Evolutionary conservation across 1,284 basidiomycete genomes (phyloP).

Genomic region (Athelia psychrophila): DNA sequence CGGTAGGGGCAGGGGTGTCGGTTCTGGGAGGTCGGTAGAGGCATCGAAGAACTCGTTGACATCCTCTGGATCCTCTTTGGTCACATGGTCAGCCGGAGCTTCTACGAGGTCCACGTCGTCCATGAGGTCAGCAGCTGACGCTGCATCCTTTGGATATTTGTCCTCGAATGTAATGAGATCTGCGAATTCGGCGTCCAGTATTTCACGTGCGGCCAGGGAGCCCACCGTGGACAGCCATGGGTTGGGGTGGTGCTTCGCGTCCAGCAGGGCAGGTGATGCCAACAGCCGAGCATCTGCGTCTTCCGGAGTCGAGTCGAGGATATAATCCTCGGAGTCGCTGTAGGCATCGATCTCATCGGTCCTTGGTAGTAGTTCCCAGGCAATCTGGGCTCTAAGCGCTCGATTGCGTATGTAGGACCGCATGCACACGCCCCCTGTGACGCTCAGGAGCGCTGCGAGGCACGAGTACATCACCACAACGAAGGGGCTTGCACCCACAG

Average conservation of each 20-base stretch:
- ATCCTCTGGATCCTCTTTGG: not conserved
- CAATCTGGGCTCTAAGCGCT: not conserved
- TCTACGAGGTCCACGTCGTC: no score
- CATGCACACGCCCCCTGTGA: not conserved
- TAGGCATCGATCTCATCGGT: no score
- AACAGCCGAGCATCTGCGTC: no score
- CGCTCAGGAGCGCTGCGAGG: not conserved
- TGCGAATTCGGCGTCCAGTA: not conserved
- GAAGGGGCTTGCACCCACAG: not conserved
- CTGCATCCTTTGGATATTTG: no score
- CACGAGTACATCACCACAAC: not conserved
- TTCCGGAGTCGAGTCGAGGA: no score
- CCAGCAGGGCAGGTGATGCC: no score
- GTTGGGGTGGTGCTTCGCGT: no score
- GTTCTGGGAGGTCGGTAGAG: not conserved
- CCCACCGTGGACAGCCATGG: no score
- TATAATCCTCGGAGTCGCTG: no score
- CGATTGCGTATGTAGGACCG: not conserved
- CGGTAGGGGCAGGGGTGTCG: not conserved
- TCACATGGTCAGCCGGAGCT: no score
- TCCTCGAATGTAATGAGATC: slow-evolving; percentile 1
- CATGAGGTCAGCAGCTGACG: no score
- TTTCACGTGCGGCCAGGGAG: no score
- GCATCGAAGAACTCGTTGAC: not conserved
- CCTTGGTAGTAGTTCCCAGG: not conserved